Percentiles rank a stretch among this genome's conserved stretches.
Evolutionary conservation across 1,284 basidiomycete genomes (phyloP).

Genomic region (Cutaneotrichosporon sp.): DNA sequence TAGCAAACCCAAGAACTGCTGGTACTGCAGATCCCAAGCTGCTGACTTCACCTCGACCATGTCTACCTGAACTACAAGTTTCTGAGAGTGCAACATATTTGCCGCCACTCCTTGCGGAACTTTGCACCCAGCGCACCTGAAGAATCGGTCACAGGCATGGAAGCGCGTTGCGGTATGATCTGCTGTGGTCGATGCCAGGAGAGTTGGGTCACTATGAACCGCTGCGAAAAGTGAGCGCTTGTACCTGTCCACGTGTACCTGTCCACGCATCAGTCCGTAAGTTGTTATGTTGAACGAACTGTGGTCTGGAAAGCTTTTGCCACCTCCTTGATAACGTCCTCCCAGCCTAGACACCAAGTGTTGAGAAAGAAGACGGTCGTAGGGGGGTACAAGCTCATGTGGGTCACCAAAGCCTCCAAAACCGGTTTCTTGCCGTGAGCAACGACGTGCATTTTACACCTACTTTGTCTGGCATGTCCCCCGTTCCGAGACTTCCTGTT

Average conservation of each 20-base stretch:
- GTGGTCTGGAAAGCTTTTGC: slow-evolving; percentile 59
- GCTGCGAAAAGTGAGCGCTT: slow-evolving; percentile 65
- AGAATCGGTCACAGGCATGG: slow-evolving; percentile 81
- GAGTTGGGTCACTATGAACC: slow-evolving; percentile 56
- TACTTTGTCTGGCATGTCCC: slow-evolving; percentile 69
- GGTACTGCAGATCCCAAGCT: slow-evolving; percentile 36
- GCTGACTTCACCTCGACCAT: slow-evolving; percentile 55
- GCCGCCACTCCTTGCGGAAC: neutral
- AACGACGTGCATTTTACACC: slow-evolving; percentile 2
- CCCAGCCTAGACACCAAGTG: slow-evolving; percentile 89
- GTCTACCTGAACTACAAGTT: slow-evolving; percentile 28
- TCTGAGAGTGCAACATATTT: neutral
- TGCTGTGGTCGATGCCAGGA: slow-evolving; percentile 60
- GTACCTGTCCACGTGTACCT: slow-evolving; percentile 87
- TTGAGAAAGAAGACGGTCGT: slow-evolving; percentile 79
- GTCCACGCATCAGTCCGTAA: neutral
- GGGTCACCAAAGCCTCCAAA: slow-evolving; percentile 59
- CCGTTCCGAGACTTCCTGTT: slow-evolving; percentile 51
- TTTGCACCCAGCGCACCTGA: slow-evolving; percentile 57
- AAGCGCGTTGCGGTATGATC: slow-evolving; percentile 65
- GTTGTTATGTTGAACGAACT: slow-evolving; percentile 46
- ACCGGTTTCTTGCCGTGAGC: slow-evolving; percentile 56
- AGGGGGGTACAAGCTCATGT: slow-evolving; percentile 64
- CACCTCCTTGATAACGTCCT: slow-evolving; percentile 72
- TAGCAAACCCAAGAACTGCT: slow-evolving; percentile 20